Base-by-base conservation (phyloP, 164 flowering plant genomes). In the Annona squamosa region DNA sequence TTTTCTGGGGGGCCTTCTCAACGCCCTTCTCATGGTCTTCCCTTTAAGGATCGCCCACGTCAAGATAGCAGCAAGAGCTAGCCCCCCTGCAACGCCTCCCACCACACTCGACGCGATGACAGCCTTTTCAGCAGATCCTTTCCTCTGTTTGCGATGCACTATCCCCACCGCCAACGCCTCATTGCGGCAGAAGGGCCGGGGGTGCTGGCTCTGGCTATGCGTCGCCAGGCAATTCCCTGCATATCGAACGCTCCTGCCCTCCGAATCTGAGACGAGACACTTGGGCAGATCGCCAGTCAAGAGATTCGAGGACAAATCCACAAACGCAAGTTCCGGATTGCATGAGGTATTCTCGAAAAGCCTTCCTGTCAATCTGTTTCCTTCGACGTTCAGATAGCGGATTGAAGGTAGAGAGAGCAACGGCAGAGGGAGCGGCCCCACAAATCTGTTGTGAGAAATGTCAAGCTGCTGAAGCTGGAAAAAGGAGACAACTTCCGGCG, bases 91-190 rank as follows among this genome's bases (percentile, higher is more conserved):
- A 63, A 87, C 65, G 4, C 89, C 93, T 56, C 89, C 90, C 17
- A 78, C 65, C 72, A 85, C 78, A 71, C 86, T 73, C 16, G 81
- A 59, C n/a, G 83, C 87, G 74, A 92, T 72, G 73, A 80, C 76
- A 43, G 81, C 81, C 79, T 83, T 89, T 2, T 87, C 80, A 70
- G 77, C 73, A 73, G 69, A 72, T 68, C 71, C 73, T 74, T 79
- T 85, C 78, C 76, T 84, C 66, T 72, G 74, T 18, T 72, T 68
- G 44, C 69, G 81, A 59, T 94, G 90, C 46, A 87, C 7, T 43
- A 92, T 77, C 71, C 97, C 98, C 42, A 90, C 99, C 63, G 99
- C 99, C 63, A 96, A 83, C 67, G 99, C 99, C 81, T 90, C 91
- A 79, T 88, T 96, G 19, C 82, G 84, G 75, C 99, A 96, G 72